A percentile compares a stretch with the other conserved stretches of the same genome.
phyloP scores from a whole-genome alignment of 805 yeast genomes.

The Blastobotrys parvus region DNA sequence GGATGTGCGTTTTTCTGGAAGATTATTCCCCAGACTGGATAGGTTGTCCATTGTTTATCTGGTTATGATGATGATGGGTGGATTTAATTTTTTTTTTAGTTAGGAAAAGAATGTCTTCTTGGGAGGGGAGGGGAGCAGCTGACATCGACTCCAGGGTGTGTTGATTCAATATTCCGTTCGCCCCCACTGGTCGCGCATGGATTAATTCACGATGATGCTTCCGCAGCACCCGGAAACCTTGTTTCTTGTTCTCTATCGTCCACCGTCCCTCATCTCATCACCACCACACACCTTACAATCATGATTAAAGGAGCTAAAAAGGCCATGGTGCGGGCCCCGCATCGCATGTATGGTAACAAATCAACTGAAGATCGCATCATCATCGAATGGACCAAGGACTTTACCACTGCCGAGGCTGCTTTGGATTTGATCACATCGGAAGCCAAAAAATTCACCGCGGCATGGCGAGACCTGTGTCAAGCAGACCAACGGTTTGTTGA shows the following conservation, averaged over 20 bases:
- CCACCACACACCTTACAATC: too few relatives aligned
- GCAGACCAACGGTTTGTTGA: conserved; percentile 16
- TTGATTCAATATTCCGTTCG: too few relatives aligned
- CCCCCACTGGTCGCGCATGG: too few relatives aligned
- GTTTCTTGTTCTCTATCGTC: too few relatives aligned
- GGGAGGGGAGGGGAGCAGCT: too few relatives aligned
- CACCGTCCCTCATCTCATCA: too few relatives aligned
- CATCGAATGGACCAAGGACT: conserved; percentile 29
- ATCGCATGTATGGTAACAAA: conserved; percentile 28
- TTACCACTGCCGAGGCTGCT: conserved; percentile 26
- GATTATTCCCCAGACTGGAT: not conserved
- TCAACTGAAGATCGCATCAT: conserved; percentile 27
- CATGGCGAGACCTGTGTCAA: conserved; percentile 20
- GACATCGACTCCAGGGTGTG: too few relatives aligned
- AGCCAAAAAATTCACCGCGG: conserved; percentile 17
- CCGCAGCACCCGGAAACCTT: too few relatives aligned
- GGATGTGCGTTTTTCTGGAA: not conserved
- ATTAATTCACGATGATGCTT: too few relatives aligned
- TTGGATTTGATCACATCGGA: conserved; percentile 19
- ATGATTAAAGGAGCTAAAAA: conserved; percentile 29
- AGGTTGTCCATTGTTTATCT: not conserved
- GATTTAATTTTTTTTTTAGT: too few relatives aligned
- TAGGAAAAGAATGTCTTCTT: too few relatives aligned
- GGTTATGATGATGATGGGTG: not conserved
- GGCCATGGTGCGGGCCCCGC: conserved; percentile 31